A percentile compares a stretch with the other conserved stretches of the same genome.
These are phyloP conservation scores for Aspergillus nanangensis DNA, from an alignment of 495 filamentous ascomycete genomes.

Conservation along the genomic window DNA sequence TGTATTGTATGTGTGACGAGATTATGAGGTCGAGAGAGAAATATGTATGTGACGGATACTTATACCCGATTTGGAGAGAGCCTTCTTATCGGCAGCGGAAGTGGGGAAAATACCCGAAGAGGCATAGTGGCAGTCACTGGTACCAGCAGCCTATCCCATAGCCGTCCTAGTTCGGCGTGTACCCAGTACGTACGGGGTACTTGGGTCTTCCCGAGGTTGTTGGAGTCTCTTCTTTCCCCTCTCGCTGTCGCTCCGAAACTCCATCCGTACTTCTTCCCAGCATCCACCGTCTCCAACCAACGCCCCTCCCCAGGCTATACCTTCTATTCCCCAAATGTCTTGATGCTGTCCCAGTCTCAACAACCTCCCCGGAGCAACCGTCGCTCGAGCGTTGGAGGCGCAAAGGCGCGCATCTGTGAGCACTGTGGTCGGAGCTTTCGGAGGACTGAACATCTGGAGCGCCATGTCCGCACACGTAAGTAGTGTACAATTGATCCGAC, in stretches of 20 bases:
- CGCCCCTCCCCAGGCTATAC: constrained; percentile 1
- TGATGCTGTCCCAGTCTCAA: constrained; percentile 33
- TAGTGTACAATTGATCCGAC: neutral
- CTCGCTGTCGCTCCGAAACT: neutral
- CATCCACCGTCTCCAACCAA: no score
- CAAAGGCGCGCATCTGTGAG: constrained; percentile 34
- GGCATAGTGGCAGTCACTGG: neutral
- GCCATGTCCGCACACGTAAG: constrained; percentile 51
- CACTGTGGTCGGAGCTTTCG: constrained; percentile 40
- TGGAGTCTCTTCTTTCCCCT: neutral
- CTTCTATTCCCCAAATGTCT: constrained; percentile 17
- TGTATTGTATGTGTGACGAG: neutral
- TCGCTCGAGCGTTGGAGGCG: constrained; percentile 20
- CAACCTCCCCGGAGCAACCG: constrained; percentile 20
- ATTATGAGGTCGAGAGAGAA: no score
- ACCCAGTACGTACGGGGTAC: no score
- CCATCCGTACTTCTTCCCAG: neutral
- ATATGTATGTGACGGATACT: neutral
- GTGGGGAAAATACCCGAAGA: neutral
- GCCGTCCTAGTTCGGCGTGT: no score
- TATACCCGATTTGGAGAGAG: neutral
- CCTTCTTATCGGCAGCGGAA: no score
- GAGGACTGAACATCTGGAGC: constrained; percentile 47
- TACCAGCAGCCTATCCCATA: no score
- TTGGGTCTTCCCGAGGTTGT: no score